Percentiles rank a stretch among this genome's conserved stretches.
Conservation (phyloP, 2,329 filamentous ascomycete species). For the Pseudodiploospora longispora region DNA sequence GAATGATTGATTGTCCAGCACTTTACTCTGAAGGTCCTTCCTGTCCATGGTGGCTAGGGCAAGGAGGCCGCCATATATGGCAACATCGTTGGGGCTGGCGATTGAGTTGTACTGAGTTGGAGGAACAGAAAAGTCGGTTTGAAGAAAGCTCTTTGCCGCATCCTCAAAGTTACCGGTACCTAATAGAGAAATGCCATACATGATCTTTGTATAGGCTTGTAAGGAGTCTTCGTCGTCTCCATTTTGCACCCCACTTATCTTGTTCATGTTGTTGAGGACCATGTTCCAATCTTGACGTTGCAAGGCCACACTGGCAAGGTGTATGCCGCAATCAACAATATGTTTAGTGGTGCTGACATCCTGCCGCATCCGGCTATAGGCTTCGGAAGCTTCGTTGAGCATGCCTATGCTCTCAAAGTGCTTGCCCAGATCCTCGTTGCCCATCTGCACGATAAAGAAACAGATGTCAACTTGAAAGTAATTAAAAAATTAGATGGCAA, state of each 20-base stretch:
- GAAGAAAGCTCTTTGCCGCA: conserved; percentile 65
- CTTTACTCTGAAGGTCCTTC: conserved; percentile 60
- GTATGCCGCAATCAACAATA: conserved; percentile 72
- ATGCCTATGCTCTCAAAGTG: conserved; percentile 77
- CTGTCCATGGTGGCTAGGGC: conserved; percentile 86
- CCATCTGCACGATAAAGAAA: conserved; percentile 57
- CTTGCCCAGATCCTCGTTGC: conserved; percentile 81
- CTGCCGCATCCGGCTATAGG: conserved; percentile 80
- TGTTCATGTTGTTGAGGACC: conserved; percentile 51
- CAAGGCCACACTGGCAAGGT: conserved; percentile 67
- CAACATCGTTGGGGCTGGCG: conserved; percentile 77
- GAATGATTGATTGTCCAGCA: conserved; percentile 76
- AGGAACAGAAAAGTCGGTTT: conserved; percentile 43
- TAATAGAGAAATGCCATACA: conserved; percentile 43
- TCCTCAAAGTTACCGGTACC: conserved; percentile 42
- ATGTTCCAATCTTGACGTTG: conserved; percentile 71
- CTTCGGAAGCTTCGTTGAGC: conserved; percentile 62
- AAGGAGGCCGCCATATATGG: conserved; percentile 83
- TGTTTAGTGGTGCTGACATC: conserved; percentile 80
- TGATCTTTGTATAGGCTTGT: conserved; percentile 44
- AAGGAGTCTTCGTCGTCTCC: conserved; percentile 37
- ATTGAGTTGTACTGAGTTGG: conserved; percentile 59
- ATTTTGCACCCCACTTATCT: conserved; percentile 48
- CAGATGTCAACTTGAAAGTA: too few species aligned
- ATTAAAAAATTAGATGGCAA: neutral